A percentile compares a stretch with the other conserved stretches of the same genome.
Evolutionary conservation across 1,284 basidiomycete species (phyloP).

Genomic region (Ceratorhiza oryzae-sativae): DNA sequence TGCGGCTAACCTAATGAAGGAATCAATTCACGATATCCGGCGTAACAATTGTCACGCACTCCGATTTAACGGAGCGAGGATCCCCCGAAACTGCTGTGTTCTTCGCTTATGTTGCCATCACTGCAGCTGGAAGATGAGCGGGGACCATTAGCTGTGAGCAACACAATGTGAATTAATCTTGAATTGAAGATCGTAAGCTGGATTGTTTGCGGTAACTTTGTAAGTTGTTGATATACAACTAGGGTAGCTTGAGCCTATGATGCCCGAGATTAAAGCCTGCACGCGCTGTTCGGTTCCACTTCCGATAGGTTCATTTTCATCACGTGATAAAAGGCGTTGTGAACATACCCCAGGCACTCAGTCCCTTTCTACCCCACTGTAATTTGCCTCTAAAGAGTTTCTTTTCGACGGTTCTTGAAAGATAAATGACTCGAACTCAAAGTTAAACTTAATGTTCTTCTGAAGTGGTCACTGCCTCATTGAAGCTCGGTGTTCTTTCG

Average conservation of each 20-base stretch:
- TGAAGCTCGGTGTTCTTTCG: conserved; percentile 31
- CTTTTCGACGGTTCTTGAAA: not conserved
- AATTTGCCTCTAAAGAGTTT: not conserved
- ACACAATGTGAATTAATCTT: too few relatives aligned
- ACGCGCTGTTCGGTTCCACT: not conserved
- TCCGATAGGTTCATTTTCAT: not conserved
- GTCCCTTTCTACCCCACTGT: not conserved
- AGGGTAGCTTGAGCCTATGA: too few relatives aligned
- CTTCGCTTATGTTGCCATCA: not conserved
- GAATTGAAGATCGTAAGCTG: too few relatives aligned
- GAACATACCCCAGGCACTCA: not conserved
- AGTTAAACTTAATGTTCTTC: not conserved
- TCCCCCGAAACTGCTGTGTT: not conserved
- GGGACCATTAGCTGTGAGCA: too few relatives aligned
- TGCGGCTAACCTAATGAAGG: not conserved
- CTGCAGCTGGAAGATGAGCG: too few relatives aligned
- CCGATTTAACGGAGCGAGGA: not conserved
- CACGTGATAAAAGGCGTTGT: conserved; percentile 1
- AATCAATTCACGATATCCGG: not conserved
- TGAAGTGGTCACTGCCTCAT: not conserved
- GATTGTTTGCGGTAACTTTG: too few relatives aligned
- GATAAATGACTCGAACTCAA: not conserved
- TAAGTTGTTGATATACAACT: too few relatives aligned
- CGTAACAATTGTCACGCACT: too few relatives aligned
- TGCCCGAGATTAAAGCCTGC: not conserved